Conservation (phyloP, 306 rosid species). For the Trichosanthes truncata region DNA sequence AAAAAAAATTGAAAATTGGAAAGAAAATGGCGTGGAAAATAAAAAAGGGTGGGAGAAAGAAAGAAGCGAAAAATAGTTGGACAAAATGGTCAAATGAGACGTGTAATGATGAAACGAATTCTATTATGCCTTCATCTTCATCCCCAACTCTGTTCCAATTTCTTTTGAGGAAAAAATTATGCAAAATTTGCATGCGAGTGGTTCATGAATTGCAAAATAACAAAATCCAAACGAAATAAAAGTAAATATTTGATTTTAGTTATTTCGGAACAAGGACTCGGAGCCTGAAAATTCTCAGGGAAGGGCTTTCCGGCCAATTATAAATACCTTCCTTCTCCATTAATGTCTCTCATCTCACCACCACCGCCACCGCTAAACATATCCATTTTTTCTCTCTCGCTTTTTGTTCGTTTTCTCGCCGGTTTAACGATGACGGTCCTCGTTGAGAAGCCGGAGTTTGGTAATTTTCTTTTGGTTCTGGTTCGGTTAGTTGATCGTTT, state of each 20-base stretch:
- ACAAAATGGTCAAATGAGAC: neutral
- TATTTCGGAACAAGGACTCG: constrained; percentile 64
- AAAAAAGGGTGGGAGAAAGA: neutral
- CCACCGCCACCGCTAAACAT: neutral
- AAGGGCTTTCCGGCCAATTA: constrained; percentile 81
- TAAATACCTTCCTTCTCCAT: constrained; percentile 31
- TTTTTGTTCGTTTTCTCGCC: neutral
- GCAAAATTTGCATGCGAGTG: neutral
- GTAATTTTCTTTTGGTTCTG: constrained; percentile 19
- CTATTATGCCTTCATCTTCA: neutral
- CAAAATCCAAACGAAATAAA: neutral
- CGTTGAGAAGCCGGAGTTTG: constrained; percentile 35
- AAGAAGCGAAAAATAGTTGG: neutral
- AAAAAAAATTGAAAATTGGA: neutral
- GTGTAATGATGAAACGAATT: neutral
- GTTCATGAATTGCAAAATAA: neutral
- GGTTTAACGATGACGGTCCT: constrained; percentile 49
- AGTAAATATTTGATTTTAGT: constrained; percentile 3
- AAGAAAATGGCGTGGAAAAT: neutral
- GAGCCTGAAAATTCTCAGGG: constrained; percentile 53
- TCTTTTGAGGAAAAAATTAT: neutral
- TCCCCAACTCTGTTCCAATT: neutral
- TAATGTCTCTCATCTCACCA: constrained; percentile 11
- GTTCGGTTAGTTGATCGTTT: neutral
- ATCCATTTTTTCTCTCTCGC: neutral